phyloP scores from a whole-genome alignment of 495 filamentous ascomycete genomes.

The Pyrenula massariospora region DNA sequence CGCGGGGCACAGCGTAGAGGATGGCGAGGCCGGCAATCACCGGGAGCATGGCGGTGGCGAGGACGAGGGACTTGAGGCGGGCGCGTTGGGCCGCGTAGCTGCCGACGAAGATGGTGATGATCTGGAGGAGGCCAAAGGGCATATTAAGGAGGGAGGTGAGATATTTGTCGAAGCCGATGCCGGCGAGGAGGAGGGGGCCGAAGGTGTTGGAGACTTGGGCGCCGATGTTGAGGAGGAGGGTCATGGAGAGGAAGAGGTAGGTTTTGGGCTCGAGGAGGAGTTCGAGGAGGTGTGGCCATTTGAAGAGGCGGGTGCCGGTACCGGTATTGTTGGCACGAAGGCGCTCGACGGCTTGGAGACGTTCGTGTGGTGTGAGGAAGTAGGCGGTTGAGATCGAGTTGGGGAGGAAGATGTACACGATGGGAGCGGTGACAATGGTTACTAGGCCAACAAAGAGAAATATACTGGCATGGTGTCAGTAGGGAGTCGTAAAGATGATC shows the following conservation, averaged over 20 bases:
- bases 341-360: conserved; percentile 45
- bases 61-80: conserved; percentile 35
- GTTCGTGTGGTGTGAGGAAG: conserved; percentile 48
- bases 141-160: conserved; percentile 37
- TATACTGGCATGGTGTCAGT: conserved; percentile 12
- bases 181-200: conserved; percentile 49
- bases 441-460: conserved; percentile 37
- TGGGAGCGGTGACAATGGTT: conserved; percentile 29
- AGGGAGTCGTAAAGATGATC: neutral
- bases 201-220: conserved; percentile 48
- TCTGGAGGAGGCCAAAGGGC: conserved; percentile 36
- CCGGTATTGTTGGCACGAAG: conserved; percentile 55
- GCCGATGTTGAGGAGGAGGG: conserved; percentile 49
- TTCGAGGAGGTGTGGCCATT: conserved; percentile 31
- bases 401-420: conserved; percentile 32
- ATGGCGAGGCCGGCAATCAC: conserved; percentile 45
- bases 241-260: conserved; percentile 37
- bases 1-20: conserved; percentile 39
- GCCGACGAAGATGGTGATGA: conserved; percentile 27
- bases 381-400: conserved; percentile 40
- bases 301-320: conserved; percentile 32
- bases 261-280: conserved; percentile 35
- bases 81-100: conserved; percentile 36
- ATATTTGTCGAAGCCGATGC: conserved; percentile 46
- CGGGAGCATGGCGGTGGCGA: conserved; percentile 36